Conservation (phyloP, 495 filamentous ascomycete genomes). For the Penicillium cataractarum region DNA sequence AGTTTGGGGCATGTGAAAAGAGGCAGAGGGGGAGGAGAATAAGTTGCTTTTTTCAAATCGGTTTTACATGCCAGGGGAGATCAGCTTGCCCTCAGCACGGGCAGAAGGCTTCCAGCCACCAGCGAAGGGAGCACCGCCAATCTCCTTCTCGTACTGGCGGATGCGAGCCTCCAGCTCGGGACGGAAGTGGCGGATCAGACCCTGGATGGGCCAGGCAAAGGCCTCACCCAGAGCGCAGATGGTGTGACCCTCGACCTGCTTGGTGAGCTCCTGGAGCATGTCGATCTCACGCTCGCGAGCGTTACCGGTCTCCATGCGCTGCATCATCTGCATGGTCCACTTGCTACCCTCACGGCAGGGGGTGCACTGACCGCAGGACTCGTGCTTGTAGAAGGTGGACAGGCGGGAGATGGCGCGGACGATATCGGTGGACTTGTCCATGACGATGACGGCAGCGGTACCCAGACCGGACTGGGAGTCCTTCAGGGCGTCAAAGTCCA, state of each 20-base stretch:
- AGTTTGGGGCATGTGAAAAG: conserved; percentile 14
- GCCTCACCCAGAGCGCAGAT: conserved; percentile 98
- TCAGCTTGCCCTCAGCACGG: conserved; percentile 74
- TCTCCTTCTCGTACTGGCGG: conserved; percentile 66
- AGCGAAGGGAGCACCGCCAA: conserved; percentile 69
- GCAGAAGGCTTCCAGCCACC: conserved; percentile 87
- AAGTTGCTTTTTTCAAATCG: conserved; percentile 1
- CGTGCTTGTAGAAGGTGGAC: conserved; percentile 96
- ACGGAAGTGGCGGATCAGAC: conserved; percentile 95
- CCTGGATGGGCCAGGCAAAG: conserved; percentile 98
- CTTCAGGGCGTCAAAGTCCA: conserved; percentile 99
- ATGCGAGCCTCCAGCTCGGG: conserved; percentile 92
- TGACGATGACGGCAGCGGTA: conserved; percentile 97
- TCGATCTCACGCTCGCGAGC: conserved; percentile 92
- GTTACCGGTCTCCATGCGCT: conserved; percentile 87
- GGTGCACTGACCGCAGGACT: conserved; percentile 97
- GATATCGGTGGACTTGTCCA: conserved; percentile 97
- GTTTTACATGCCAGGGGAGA: conserved; percentile 74
- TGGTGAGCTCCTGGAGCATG: conserved; percentile 98
- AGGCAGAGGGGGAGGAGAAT: conserved; percentile 14
- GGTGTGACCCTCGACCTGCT: conserved; percentile 98
- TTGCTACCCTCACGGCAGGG: conserved; percentile 96
- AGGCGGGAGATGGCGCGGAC: conserved; percentile 91
- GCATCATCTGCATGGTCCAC: conserved; percentile 99
- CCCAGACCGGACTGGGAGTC: conserved; percentile 95